phyloP scores from a whole-genome alignment of 2,329 filamentous ascomycete species.

The Monilinia aucupariae region DNA sequence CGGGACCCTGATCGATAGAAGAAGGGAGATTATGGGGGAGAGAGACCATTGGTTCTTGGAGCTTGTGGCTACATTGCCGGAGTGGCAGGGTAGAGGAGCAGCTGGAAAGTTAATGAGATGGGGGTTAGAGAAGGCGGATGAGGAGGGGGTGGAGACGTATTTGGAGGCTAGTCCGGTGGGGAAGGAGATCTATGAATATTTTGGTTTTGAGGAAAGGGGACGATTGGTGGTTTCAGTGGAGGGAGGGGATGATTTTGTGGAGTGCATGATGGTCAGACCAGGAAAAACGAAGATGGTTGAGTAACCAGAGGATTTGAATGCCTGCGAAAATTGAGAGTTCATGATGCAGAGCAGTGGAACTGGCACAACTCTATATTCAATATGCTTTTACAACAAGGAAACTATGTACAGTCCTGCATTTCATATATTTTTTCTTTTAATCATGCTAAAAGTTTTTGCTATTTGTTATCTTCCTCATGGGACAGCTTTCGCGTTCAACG shows the following conservation, averaged over 20 bases:
- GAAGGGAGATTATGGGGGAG: conserved; percentile 38
- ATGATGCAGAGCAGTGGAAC: neutral
- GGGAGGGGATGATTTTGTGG: conserved; percentile 30
- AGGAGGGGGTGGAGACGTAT: conserved; percentile 41
- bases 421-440: neutral
- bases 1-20: conserved; percentile 35
- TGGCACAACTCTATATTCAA: neutral
- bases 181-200: conserved; percentile 43
- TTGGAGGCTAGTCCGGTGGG: conserved; percentile 48
- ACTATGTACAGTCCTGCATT: neutral
- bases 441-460: no score
- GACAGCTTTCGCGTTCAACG: conserved; percentile 24
- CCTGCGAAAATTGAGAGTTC: neutral
- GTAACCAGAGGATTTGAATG: neutral
- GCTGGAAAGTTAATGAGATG: conserved; percentile 43
- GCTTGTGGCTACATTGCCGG: conserved; percentile 41
- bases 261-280: conserved; percentile 31
- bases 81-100: conserved; percentile 44
- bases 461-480: neutral
- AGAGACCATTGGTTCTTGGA: conserved; percentile 47
- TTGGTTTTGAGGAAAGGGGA: conserved; percentile 43
- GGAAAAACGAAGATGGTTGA: neutral
- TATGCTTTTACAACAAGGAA: neutral
- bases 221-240: conserved; percentile 39
- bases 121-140: conserved; percentile 44